Evolutionary conservation across 1,139 yeast species (phyloP).

Genomic region (Ogataea hybrid): DNA sequence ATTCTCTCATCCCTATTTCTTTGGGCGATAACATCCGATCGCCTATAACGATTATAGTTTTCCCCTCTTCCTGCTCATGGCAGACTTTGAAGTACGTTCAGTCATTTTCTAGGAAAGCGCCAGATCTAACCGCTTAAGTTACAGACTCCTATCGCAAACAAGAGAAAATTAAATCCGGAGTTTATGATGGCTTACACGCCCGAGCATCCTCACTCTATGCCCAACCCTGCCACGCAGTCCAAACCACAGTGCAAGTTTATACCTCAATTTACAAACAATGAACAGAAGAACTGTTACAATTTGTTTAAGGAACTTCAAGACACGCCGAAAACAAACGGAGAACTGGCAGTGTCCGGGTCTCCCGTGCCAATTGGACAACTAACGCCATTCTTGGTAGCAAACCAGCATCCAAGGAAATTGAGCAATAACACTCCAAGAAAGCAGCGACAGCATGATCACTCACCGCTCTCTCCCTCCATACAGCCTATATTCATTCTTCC

Average conservation of each 20-base stretch:
- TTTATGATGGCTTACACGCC: constrained; percentile 19
- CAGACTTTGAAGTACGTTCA: constrained; percentile 18
- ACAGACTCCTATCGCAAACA: constrained; percentile 19
- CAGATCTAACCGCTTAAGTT: constrained; percentile 11
- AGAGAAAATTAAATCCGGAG: constrained; percentile 17
- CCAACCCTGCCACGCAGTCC: constrained; percentile 15
- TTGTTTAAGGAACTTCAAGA: constrained; percentile 14
- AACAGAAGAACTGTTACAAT: constrained; percentile 14
- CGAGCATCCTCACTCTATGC: constrained; percentile 19
- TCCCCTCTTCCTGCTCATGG: constrained; percentile 10
- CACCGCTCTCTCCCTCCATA: constrained; percentile 13
- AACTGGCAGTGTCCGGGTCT: constrained; percentile 14
- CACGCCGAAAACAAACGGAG: constrained; percentile 10
- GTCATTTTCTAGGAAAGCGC: constrained; percentile 3
- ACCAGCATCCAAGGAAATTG: constrained; percentile 13
- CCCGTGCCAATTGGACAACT: constrained; percentile 17
- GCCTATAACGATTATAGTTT: not conserved
- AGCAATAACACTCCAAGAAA: constrained; percentile 14
- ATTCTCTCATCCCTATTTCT: constrained; percentile 5
- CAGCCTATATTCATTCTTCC: constrained; percentile 17
- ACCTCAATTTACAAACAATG: constrained; percentile 12
- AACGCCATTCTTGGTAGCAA: constrained; percentile 16
- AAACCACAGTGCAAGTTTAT: constrained; percentile 14
- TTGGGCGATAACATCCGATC: constrained; percentile 5
- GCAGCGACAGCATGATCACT: constrained; percentile 14